Evolutionary conservation across 2,329 filamentous ascomycete species (phyloP).

Genomic region (Hypocreales sp.): DNA sequence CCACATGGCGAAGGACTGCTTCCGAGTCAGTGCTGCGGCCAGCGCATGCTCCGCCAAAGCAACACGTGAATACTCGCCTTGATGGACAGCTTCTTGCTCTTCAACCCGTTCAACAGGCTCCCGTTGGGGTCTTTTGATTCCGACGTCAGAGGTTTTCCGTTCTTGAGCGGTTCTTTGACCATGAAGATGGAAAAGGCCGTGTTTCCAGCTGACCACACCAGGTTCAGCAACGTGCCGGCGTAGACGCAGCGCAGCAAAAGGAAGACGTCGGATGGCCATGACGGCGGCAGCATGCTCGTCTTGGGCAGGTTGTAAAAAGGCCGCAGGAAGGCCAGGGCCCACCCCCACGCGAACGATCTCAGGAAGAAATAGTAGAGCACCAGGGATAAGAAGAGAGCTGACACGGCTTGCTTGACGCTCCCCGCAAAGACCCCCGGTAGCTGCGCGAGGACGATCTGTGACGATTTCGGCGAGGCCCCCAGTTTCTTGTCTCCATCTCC

Average conservation of each 20-base stretch:
- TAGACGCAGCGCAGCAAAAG: slow-evolving; percentile 39
- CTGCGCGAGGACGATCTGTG: slow-evolving; percentile 20
- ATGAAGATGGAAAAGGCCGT: slow-evolving; percentile 68
- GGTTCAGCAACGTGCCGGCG: slow-evolving; percentile 50
- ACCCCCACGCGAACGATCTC: slow-evolving; percentile 49
- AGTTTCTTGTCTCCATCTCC: slow-evolving; percentile 8
- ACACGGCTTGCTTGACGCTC: slow-evolving; percentile 23
- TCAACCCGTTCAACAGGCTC: slow-evolving; percentile 70
- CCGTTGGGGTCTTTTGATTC: slow-evolving; percentile 87
- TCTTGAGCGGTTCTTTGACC: slow-evolving; percentile 68
- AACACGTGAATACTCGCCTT: slow-evolving; percentile 32
- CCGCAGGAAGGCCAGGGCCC: slow-evolving; percentile 54
- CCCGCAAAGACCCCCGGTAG: slow-evolving; percentile 23
- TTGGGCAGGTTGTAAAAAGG: slow-evolving; percentile 63
- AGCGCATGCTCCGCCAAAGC: not conserved
- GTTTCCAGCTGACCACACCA: slow-evolving; percentile 68
- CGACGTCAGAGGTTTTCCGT: slow-evolving; percentile 65
- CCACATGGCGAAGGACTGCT: slow-evolving; percentile 73
- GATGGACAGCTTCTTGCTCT: slow-evolving; percentile 64
- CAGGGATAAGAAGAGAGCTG: slow-evolving; percentile 28
- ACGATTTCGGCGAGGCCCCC: slow-evolving; percentile 11
- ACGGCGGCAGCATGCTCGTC: slow-evolving; percentile 45
- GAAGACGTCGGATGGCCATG: slow-evolving; percentile 40
- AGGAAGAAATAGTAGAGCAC: slow-evolving; percentile 48
- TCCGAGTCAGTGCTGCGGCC: slow-evolving; percentile 6